A percentile compares a stretch with the other conserved stretches of the same genome.
Evolutionary conservation across 192 early-diverging fungal genomes (phyloP).

Genomic region (Umbelopsis isabellina): DNA sequence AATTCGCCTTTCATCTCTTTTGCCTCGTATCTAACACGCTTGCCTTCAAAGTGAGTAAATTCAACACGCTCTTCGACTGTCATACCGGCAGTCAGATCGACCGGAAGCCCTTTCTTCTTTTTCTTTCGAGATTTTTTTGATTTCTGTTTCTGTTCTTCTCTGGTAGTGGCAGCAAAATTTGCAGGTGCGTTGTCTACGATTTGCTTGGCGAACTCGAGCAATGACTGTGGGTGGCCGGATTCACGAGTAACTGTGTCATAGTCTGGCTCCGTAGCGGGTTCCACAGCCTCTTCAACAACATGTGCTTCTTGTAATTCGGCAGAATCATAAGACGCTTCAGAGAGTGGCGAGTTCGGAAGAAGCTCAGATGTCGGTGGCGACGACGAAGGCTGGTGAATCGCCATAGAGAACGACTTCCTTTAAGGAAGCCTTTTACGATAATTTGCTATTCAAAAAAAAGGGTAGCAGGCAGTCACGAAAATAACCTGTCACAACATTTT

Average conservation of each 20-base stretch:
- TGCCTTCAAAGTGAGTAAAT: not conserved
- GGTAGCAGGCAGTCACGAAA: no score
- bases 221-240: not conserved
- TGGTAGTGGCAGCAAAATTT: not conserved
- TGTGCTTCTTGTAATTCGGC: no score
- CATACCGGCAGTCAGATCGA: not conserved
- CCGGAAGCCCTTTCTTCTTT: not conserved
- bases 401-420: no score
- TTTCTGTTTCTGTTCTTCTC: not conserved
- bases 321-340: not conserved
- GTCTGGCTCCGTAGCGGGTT: not conserved
- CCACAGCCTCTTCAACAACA: not conserved
- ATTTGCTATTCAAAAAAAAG: no score
- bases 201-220: not conserved
- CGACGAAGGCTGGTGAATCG: not conserved
- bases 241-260: not conserved
- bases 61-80: not conserved
- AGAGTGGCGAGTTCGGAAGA: constrained; percentile 3
- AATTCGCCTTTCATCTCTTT: constrained; percentile 3
- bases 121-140: constrained; percentile 11
- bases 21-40: not conserved
- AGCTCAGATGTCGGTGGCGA: not conserved
- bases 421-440: no score
- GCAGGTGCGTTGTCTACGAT: not conserved
- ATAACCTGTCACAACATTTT: no score